Conservation (phyloP, 257 asterid genomes). For the Solanum raphanifolium region DNA sequence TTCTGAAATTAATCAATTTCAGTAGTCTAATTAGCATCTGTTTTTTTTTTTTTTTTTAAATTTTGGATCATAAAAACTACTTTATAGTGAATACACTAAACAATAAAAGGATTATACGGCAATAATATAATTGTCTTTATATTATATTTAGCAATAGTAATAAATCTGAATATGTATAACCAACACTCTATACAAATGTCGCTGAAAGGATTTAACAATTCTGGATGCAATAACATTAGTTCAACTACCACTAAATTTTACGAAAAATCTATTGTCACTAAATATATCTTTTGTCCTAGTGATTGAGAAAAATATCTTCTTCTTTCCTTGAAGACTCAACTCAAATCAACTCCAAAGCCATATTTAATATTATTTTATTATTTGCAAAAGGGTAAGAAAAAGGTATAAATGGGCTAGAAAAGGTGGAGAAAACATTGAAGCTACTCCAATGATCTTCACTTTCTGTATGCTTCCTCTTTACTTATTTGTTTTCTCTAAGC, state of each 20-base stretch:
- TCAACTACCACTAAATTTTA: no score
- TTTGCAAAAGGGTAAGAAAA: not conserved
- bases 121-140: not conserved
- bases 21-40: not conserved
- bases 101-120: no score
- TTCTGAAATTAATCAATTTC: not conserved
- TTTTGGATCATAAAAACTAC: not conserved
- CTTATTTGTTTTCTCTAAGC: not conserved
- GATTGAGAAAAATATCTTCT: not conserved
- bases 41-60: not conserved
- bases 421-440: not conserved
- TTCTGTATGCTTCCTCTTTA: constrained; percentile 3
- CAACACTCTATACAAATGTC: not conserved
- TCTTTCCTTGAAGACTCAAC: not conserved
- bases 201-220: not conserved
- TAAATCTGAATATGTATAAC: not conserved
- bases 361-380: not conserved
- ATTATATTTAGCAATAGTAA: not conserved
- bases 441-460: not conserved
- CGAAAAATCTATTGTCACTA: not conserved
- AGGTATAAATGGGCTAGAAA: not conserved
- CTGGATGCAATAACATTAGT: no score
- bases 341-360: not conserved
- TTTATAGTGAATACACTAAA: not conserved
- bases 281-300: not conserved